Evolutionary conservation across 1,284 basidiomycete genomes (phyloP).

Genomic region (Ganoderma lucidum): DNA sequence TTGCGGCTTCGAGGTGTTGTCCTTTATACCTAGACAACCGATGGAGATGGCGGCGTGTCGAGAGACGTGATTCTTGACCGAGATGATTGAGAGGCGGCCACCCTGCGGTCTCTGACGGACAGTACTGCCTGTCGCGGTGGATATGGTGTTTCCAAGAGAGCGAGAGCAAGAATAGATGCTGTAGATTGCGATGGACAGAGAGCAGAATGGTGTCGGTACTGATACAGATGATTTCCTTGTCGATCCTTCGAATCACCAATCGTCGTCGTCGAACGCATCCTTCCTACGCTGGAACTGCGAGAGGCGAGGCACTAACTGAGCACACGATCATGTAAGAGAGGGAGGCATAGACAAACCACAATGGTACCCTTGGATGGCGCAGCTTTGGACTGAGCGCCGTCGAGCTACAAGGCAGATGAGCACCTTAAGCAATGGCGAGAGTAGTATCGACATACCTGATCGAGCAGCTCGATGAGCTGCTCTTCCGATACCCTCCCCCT

Average conservation of each 20-base stretch:
- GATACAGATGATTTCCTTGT: conserved; percentile 1
- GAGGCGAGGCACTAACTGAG: neutral
- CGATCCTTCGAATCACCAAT: conserved; percentile 48
- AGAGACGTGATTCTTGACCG: neutral
- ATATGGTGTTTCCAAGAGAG: neutral
- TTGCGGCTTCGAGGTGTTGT: neutral
- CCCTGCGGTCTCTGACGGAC: conserved; percentile 2
- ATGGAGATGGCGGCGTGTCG: neutral
- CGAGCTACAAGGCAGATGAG: conserved; percentile 56
- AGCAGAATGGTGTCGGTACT: conserved; percentile 7
- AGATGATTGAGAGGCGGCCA: neutral
- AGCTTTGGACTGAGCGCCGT: conserved; percentile 65
- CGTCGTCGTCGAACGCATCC: conserved; percentile 75
- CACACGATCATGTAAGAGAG: neutral
- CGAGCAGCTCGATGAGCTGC: conserved; percentile 90
- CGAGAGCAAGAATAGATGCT: neutral
- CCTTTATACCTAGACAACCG: neutral
- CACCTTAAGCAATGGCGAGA: neutral
- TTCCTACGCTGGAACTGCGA: conserved; percentile 74
- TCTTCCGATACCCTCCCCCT: conserved; percentile 86
- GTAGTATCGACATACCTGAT: conserved; percentile 72
- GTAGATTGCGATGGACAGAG: neutral
- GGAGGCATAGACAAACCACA: conserved; percentile 57
- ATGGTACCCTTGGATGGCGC: conserved; percentile 70
- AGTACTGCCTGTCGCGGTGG: neutral